Base-by-base conservation (phyloP, 2,329 filamentous ascomycete genomes). In the Microsporum audouinii region DNA sequence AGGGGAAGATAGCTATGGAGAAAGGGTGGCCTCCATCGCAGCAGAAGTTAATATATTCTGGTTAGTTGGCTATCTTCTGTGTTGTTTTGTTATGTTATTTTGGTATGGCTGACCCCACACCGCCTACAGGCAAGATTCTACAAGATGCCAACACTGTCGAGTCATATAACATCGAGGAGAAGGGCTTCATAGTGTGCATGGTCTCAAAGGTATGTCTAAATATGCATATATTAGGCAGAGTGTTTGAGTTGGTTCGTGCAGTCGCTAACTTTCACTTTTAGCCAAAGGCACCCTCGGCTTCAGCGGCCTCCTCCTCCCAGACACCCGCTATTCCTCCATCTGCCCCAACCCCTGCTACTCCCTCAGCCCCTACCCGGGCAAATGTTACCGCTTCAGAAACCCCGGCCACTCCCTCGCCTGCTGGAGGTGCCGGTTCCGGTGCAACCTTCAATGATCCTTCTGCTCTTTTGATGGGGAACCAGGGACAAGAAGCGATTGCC, bases 151-250 rank as follows among this genome's bases (percentile, higher is more conserved):
- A 96, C 72, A 96, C 91, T 1, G 88, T 99, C 68, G 90, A 91
- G 76, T 91, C 89, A 45, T 97, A 97, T 80, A 96, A 90, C 78
- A 97, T 99, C 65, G 92, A 99, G 77, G 94, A 97, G 83, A 99
- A 97, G 82, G 94, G 94, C 41, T 99, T 97, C 75, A 91, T 99
- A 70, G 94, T 99, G 63, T 99, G 94, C 79, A 96, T 99, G 86
- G 87, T 95, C 69, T 90, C 89, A 73, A 97, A 97, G 88, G 91
- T 95, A 79, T 65, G 34, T 29, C 8, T 41, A 2, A 10, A 56
- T 10, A 5, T 10, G 34, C 2, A 36, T 36, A 36, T 36, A 36
- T 36, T 10, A 36, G 5, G 5, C 5, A 5, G 34, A 5, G 5
- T 36, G 7, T 14, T 38, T 39, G 8, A 10, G 3, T 34, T 4